A percentile compares a stretch with the other conserved stretches of the same genome.
Evolutionary conservation across 2,329 filamentous ascomycete species (phyloP).

Genomic region (Beauveria caledonica): DNA sequence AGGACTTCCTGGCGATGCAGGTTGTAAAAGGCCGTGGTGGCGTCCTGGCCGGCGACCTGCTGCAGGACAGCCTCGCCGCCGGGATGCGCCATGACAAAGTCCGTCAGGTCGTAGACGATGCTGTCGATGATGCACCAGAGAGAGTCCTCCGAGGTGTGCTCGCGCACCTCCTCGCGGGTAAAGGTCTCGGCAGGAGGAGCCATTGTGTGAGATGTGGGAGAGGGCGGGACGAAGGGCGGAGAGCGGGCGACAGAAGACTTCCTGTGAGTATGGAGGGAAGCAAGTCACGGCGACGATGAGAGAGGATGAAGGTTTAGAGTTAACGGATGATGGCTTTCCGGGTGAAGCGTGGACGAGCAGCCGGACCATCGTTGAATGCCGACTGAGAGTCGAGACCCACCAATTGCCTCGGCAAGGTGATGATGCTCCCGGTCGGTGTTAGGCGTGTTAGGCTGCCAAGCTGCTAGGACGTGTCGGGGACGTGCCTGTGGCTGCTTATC

Average conservation of each 20-base stretch:
- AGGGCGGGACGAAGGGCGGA: not conserved
- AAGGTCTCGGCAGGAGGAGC: constrained; percentile 39
- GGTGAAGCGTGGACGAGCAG: not conserved
- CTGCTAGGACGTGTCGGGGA: not conserved
- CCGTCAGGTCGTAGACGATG: constrained; percentile 77
- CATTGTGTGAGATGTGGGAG: constrained; percentile 19
- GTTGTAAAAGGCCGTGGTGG: constrained; percentile 82
- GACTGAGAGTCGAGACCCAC: constrained; percentile 2
- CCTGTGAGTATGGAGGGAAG: not conserved
- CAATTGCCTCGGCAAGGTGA: constrained; percentile 9
- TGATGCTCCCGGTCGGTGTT: not conserved
- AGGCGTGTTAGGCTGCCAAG: too few species aligned
- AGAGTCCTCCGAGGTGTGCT: constrained; percentile 67
- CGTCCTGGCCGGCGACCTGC: constrained; percentile 75
- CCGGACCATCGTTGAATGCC: constrained; percentile 5
- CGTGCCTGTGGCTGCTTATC: not conserved
- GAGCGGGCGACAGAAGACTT: not conserved
- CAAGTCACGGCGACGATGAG: not conserved
- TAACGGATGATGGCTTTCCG: not conserved
- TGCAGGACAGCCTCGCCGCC: constrained; percentile 72
- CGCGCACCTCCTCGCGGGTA: constrained; percentile 59
- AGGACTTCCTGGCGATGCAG: constrained; percentile 87
- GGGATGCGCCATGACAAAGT: constrained; percentile 79
- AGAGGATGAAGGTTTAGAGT: not conserved
- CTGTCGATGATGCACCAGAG: constrained; percentile 81